Conservation (phyloP, 441 rosid genomes). For the Biscutella laevigata region DNA sequence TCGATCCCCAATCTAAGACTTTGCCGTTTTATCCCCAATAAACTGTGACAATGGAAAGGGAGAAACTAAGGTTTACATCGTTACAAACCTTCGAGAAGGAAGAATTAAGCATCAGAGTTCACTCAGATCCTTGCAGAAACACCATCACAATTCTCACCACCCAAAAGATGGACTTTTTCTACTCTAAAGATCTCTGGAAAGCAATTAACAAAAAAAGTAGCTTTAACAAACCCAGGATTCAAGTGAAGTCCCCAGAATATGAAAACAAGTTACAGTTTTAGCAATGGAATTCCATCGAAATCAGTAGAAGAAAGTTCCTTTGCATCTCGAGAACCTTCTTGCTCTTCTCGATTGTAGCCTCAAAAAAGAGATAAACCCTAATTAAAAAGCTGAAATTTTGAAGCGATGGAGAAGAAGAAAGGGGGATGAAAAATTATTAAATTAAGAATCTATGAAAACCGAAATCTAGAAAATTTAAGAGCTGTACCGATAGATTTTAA, state of each 20-base stretch:
- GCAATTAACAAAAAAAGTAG: background rate
- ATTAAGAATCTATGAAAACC: no score
- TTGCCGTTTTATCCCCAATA: no score
- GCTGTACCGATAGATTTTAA: no score
- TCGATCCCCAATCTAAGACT: background rate
- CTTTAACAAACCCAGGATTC: background rate
- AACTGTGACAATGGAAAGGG: background rate
- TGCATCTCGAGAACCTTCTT: conserved; percentile 79
- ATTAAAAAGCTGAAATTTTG: no score
- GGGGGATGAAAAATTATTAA: no score
- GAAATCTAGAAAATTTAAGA: no score
- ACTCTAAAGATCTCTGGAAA: background rate
- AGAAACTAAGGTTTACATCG: background rate
- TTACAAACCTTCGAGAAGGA: background rate
- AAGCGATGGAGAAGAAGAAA: no score
- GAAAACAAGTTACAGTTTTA: background rate
- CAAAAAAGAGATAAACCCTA: no score
- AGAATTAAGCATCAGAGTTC: no score
- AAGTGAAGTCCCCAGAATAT: background rate
- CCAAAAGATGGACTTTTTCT: background rate
- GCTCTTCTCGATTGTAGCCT: conserved; percentile 72
- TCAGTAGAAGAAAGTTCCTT: conserved; percentile 62
- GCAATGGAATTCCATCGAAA: background rate
- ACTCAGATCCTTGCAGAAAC: no score
- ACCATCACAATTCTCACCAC: no score